phyloP scores from a whole-genome alignment of 805 yeast species.

The Ogataea pilisensis region DNA sequence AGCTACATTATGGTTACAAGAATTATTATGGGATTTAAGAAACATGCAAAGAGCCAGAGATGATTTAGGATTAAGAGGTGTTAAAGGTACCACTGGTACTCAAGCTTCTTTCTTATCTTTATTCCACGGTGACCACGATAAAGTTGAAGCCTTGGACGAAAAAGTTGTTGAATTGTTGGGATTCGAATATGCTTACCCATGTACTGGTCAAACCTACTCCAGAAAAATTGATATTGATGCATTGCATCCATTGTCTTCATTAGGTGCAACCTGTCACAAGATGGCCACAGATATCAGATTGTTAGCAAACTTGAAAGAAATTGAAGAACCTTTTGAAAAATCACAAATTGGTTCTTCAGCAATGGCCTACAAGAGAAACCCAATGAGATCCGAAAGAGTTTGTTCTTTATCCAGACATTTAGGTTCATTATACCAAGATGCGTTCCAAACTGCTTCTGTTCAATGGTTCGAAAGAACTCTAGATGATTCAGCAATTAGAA shows the following conservation, averaged over 20 bases:
- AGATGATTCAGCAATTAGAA: constrained; percentile 96
- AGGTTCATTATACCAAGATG: constrained; percentile 87
- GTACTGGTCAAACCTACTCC: constrained; percentile 98
- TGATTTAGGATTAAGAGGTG: constrained; percentile 95
- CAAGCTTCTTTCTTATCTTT: constrained; percentile 94
- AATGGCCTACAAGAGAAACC: constrained; percentile 99
- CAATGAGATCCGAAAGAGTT: constrained; percentile 98
- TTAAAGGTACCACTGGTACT: constrained; percentile 98
- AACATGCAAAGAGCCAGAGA: constrained; percentile 94
- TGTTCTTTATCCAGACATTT: constrained; percentile 97
- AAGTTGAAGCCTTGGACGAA: constrained; percentile 88
- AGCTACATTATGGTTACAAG: constrained; percentile 97
- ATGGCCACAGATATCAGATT: constrained; percentile 96
- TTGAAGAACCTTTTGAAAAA: constrained; percentile 98
- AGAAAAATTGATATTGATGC: constrained; percentile 97
- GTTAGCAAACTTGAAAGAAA: constrained; percentile 92
- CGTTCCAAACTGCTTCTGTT: constrained; percentile 94
- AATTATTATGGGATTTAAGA: constrained; percentile 94
- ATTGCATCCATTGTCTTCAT: constrained; percentile 84
- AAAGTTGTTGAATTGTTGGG: constrained; percentile 92
- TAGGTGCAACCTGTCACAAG: constrained; percentile 96
- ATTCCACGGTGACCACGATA: constrained; percentile 95
- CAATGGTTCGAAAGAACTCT: constrained; percentile 99
- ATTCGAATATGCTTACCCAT: constrained; percentile 92
- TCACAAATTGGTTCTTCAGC: constrained; percentile 98